These are phyloP conservation scores for Sanghuangporus sanghuang DNA, from an alignment of 1,284 basidiomycete genomes.

Conservation along the genomic window DNA sequence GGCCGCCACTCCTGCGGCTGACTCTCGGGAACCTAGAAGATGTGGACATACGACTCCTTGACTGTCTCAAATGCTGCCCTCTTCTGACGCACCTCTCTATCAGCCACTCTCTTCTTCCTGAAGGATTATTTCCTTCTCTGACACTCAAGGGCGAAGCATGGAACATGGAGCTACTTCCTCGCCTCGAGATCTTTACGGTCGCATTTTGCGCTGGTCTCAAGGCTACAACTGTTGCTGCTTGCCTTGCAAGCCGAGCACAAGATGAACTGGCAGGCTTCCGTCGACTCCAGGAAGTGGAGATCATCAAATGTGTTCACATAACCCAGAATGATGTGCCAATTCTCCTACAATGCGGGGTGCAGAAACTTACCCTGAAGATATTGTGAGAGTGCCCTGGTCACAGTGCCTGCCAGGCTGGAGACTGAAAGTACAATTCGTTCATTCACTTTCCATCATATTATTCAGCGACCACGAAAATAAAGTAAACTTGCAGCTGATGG, in stretches of 20 bases:
- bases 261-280: background rate
- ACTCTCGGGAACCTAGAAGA: constrained; percentile 7
- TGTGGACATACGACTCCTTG: background rate
- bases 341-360: background rate
- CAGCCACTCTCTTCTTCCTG: constrained; percentile 1
- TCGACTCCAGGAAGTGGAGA: background rate
- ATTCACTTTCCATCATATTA: background rate
- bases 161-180: background rate
- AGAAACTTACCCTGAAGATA: background rate
- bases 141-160: background rate
- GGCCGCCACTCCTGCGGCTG: background rate
- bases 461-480: background rate
- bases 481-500: no score
- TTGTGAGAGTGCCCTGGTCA: background rate
- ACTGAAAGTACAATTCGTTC: background rate
- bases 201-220: background rate
- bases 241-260: background rate
- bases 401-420: background rate
- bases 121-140: background rate
- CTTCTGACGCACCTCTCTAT: constrained; percentile 1
- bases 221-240: background rate
- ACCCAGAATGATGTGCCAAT: background rate
- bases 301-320: constrained; percentile 3
- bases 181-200: background rate
- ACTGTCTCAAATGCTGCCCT: background rate